Evolutionary conservation across 192 early-diverging fungal genomes (phyloP).

Genomic region (Coemansia sp.): DNA sequence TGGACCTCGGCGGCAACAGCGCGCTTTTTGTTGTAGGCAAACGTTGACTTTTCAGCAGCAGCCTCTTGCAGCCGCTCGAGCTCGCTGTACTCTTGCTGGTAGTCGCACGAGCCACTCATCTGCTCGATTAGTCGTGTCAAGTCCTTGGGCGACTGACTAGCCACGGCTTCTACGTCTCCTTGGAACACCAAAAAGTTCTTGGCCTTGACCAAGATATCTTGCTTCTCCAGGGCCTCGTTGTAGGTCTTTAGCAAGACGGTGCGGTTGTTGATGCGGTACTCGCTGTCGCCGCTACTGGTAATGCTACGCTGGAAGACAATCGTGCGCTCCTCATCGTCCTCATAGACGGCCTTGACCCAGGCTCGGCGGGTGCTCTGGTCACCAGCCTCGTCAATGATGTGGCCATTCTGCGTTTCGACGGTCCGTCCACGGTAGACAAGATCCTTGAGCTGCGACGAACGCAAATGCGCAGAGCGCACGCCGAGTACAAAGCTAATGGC

Average conservation of each 20-base stretch:
- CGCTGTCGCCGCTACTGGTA: slow-evolving; percentile 68
- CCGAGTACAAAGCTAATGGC: slow-evolving; percentile 99
- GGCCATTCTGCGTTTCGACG: slow-evolving; percentile 48
- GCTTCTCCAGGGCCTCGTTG: slow-evolving; percentile 71
- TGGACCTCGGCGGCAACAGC: slow-evolving; percentile 90
- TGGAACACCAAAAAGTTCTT: slow-evolving; percentile 99
- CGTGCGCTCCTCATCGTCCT: slow-evolving; percentile 64
- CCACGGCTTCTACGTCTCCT: slow-evolving; percentile 96
- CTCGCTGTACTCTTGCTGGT: slow-evolving; percentile 85
- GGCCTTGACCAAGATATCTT: slow-evolving; percentile 95
- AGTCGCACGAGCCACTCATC: slow-evolving; percentile 92
- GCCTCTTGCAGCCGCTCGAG: slow-evolving; percentile 82
- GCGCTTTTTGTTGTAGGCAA: slow-evolving; percentile 91
- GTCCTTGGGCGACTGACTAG: slow-evolving; percentile 94
- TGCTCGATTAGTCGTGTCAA: slow-evolving; percentile 94
- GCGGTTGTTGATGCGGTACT: slow-evolving; percentile 86
- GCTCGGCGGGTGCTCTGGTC: slow-evolving; percentile 58
- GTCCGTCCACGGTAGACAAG: slow-evolving; percentile 84
- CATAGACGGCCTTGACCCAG: slow-evolving; percentile 85
- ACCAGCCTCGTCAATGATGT: slow-evolving; percentile 54
- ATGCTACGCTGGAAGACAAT: slow-evolving; percentile 76
- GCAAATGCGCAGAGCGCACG: slow-evolving; percentile 87
- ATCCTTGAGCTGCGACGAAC: slow-evolving; percentile 86
- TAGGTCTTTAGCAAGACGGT: slow-evolving; percentile 76
- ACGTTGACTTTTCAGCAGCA: slow-evolving; percentile 84